phyloP scores from a whole-genome alignment of 2,329 filamentous ascomycete species.

The Didymella segeticola region DNA sequence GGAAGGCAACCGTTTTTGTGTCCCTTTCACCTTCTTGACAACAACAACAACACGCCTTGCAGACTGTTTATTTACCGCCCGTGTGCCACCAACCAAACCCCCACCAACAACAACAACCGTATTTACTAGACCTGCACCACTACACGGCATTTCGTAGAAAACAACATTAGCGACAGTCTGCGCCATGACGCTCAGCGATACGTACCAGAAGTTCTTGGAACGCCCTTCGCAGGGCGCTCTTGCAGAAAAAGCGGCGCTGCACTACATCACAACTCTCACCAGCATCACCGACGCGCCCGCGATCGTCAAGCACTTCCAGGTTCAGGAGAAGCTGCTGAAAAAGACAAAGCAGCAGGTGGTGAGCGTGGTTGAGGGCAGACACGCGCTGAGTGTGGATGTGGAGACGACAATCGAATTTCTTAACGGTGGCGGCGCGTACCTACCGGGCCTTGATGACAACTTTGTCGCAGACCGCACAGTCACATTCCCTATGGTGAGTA shows the following conservation, averaged over 20 bases:
- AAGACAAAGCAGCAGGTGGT: conserved; percentile 84
- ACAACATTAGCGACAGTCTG: conserved; percentile 3
- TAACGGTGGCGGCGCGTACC: conserved; percentile 80
- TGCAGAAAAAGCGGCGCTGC: conserved; percentile 56
- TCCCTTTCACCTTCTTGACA: conserved; percentile 6
- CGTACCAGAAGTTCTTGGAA: conserved; percentile 56
- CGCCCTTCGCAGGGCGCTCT: conserved; percentile 53
- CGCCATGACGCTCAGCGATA: conserved; percentile 43
- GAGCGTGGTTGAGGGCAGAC: conserved; percentile 72
- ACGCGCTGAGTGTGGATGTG: conserved; percentile 76
- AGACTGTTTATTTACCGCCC: conserved; percentile 11
- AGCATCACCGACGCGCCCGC: conserved; percentile 72
- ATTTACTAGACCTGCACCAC: conserved; percentile 12
- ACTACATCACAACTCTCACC: conserved; percentile 91
- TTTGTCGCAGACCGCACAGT: conserved; percentile 85
- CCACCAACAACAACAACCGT: conserved; percentile 7
- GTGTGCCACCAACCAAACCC: conserved; percentile 12
- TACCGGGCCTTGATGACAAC: conserved; percentile 91
- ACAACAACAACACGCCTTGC: conserved; percentile 19
- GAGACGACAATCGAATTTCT: conserved; percentile 85
- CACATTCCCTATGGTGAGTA: conserved; percentile 78
- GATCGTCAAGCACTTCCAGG: conserved; percentile 82
- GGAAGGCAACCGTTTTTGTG: conserved; percentile 13
- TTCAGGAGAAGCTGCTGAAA: conserved; percentile 75
- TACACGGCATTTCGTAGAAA: conserved; percentile 10